These are phyloP conservation scores for Wickerhamiella qilinensis DNA, from an alignment of 805 yeast species.

Conservation along the genomic window DNA sequence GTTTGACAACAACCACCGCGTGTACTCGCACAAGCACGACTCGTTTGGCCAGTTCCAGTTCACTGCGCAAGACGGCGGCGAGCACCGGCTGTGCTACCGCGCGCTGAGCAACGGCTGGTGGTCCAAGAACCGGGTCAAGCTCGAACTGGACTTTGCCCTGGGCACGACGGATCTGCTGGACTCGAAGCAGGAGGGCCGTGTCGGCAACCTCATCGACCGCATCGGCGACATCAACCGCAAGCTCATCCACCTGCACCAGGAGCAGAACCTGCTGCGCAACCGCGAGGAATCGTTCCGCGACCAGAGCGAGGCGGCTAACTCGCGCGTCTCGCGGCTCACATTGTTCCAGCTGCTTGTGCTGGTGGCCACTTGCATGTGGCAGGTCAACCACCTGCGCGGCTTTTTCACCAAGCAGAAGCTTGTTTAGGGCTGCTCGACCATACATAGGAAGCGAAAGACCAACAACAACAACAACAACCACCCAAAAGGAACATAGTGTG, in stretches of 20 bases:
- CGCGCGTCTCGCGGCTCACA: slow-evolving; percentile 60
- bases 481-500: too few relatives aligned
- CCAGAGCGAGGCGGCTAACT: slow-evolving; percentile 59
- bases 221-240: slow-evolving; percentile 41
- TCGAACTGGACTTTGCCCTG: slow-evolving; percentile 55
- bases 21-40: slow-evolving; percentile 46
- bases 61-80: slow-evolving; percentile 71
- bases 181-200: slow-evolving; percentile 38
- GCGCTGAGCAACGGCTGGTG: slow-evolving; percentile 46
- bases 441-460: too few relatives aligned
- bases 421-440: too few relatives aligned
- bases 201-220: slow-evolving; percentile 36
- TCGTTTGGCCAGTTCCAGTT: slow-evolving; percentile 58
- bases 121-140: slow-evolving; percentile 41
- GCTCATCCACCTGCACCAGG: slow-evolving; percentile 41
- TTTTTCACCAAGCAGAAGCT: slow-evolving; percentile 82
- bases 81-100: slow-evolving; percentile 67
- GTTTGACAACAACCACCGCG: slow-evolving; percentile 71
- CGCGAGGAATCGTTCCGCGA: slow-evolving; percentile 67
- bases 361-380: slow-evolving; percentile 55
- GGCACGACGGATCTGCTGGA: slow-evolving; percentile 55
- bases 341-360: slow-evolving; percentile 53
- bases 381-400: slow-evolving; percentile 56
- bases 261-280: slow-evolving; percentile 44
- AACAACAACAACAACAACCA: too few relatives aligned